phyloP scores from a whole-genome alignment of 352 stramenopile genomes.

The Globisporangium alternatum region DNA sequence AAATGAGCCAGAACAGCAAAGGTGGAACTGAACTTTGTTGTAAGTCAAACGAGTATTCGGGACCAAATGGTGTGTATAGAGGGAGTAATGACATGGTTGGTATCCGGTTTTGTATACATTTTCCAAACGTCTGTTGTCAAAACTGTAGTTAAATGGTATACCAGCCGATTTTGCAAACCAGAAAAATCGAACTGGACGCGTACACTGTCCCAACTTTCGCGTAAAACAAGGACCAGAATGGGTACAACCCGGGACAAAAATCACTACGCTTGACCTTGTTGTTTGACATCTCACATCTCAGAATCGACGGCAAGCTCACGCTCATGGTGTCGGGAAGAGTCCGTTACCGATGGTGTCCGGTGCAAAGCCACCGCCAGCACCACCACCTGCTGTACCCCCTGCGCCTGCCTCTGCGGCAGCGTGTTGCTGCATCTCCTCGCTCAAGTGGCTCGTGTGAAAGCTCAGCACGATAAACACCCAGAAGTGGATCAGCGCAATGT shows the following conservation, averaged over 20 bases:
- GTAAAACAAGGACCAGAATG: slow-evolving; percentile 2
- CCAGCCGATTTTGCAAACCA: too few species aligned
- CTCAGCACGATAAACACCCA: slow-evolving; percentile 86
- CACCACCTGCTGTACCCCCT: slow-evolving; percentile 22
- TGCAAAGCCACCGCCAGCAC: background rate
- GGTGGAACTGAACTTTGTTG: background rate
- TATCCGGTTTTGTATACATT: too few species aligned
- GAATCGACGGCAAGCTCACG: background rate
- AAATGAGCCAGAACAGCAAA: background rate
- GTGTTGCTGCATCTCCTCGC: slow-evolving; percentile 63
- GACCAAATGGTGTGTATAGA: background rate
- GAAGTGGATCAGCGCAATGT: slow-evolving; percentile 78
- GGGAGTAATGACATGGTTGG: too few species aligned
- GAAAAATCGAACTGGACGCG: too few species aligned
- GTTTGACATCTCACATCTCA: slow-evolving; percentile 5
- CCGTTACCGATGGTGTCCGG: background rate
- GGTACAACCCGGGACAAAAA: slow-evolving; percentile 11
- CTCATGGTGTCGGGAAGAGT: slow-evolving; percentile 14
- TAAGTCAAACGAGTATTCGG: background rate
- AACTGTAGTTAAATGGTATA: too few species aligned
- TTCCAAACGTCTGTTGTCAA: too few species aligned
- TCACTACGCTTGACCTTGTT: background rate
- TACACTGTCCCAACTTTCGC: background rate
- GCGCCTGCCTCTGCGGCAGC: slow-evolving; percentile 19
- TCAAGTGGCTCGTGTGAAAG: slow-evolving; percentile 86